Conservation (phyloP, 345 rosid species). For the Salix suchowensis region DNA sequence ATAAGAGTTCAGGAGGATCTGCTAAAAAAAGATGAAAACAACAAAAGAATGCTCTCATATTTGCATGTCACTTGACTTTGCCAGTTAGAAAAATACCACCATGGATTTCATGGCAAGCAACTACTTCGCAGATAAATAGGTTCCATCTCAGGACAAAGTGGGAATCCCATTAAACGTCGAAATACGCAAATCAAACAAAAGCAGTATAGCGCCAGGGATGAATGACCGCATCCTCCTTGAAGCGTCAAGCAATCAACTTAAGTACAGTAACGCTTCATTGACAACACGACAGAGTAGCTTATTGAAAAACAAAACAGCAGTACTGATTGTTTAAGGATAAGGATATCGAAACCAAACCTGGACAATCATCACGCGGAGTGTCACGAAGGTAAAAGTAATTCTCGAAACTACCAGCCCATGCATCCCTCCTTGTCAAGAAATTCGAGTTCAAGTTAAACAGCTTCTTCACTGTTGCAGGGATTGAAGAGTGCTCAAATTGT, state of each 20-base stretch:
- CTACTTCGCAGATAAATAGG: neutral
- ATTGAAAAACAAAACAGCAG: neutral
- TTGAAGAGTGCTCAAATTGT: slow-evolving; percentile 88
- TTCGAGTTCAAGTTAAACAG: slow-evolving; percentile 83
- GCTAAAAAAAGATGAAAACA: neutral
- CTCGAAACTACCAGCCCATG: slow-evolving; percentile 98
- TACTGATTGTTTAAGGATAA: neutral
- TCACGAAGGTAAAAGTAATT: slow-evolving; percentile 59
- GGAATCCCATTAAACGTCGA: neutral
- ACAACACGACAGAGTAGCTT: neutral
- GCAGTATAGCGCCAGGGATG: neutral
- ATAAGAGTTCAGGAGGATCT: neutral
- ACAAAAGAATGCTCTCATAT: neutral
- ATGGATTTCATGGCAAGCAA: neutral
- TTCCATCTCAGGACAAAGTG: neutral
- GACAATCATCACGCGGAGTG: slow-evolving; percentile 91
- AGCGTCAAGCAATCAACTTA: neutral
- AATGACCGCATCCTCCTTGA: neutral
- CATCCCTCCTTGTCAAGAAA: slow-evolving; percentile 95
- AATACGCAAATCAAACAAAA: neutral
- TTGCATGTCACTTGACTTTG: neutral
- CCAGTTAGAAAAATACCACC: neutral
- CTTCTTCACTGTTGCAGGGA: slow-evolving; percentile 94
- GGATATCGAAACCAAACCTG: slow-evolving; percentile 48
- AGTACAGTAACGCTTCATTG: neutral